Percentiles rank a stretch among this genome's conserved stretches.
These are phyloP conservation scores for Murraya koenigii DNA, from an alignment of 345 rosid genomes.

Conservation along the genomic window DNA sequence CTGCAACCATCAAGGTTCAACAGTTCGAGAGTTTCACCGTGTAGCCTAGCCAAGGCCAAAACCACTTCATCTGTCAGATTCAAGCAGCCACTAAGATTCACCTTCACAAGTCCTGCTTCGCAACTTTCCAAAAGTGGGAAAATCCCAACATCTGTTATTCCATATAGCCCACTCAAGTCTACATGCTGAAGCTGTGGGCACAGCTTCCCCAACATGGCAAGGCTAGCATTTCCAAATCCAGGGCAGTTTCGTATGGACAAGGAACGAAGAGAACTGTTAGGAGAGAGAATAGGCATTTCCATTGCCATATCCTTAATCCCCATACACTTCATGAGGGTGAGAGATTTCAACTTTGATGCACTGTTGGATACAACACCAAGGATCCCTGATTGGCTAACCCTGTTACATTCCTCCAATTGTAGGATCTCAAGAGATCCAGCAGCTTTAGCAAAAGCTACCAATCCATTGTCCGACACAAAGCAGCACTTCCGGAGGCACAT, in stretches of 20 bases:
- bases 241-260: slow-evolving; percentile 62
- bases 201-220: slow-evolving; percentile 53
- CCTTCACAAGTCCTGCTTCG: slow-evolving; percentile 58
- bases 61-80: slow-evolving; percentile 57
- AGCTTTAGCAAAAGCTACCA: slow-evolving; percentile 46
- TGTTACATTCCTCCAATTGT: slow-evolving; percentile 64
- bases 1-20: slow-evolving; percentile 67
- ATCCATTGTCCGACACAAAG: slow-evolving; percentile 59
- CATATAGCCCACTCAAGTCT: slow-evolving; percentile 52
- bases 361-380: slow-evolving; percentile 45
- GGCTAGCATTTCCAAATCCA: slow-evolving; percentile 55
- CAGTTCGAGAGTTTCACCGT: slow-evolving; percentile 59
- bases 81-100: slow-evolving; percentile 56
- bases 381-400: slow-evolving; percentile 50
- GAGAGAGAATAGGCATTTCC: slow-evolving; percentile 24
- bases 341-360: slow-evolving; percentile 49
- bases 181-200: slow-evolving; percentile 70
- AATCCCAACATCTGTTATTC: slow-evolving; percentile 63
- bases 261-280: slow-evolving; percentile 50
- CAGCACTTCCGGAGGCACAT: slow-evolving; percentile 63
- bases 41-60: slow-evolving; percentile 38
- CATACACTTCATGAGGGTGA: slow-evolving; percentile 53
- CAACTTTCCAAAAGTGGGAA: slow-evolving; percentile 46
- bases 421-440: slow-evolving; percentile 64
- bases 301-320: slow-evolving; percentile 53